These are phyloP conservation scores for Beauveria scarabaeidicola DNA, from an alignment of 2,329 filamentous ascomycete species.

Conservation along the genomic window DNA sequence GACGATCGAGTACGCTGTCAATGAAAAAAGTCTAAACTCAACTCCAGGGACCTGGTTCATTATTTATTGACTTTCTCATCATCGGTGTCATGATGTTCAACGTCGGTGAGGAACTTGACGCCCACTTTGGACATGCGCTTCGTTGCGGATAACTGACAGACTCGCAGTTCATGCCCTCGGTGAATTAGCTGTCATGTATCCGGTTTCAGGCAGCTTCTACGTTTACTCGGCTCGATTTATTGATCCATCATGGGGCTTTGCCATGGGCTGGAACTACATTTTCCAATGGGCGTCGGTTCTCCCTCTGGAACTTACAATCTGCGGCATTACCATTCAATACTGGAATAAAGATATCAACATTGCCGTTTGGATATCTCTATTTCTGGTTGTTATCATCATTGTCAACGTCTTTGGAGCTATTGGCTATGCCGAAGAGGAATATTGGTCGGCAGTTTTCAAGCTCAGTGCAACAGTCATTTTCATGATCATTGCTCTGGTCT, in stretches of 20 bases:
- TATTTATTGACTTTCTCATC: conserved; percentile 43
- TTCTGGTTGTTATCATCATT: conserved; percentile 41
- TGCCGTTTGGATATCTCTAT: conserved; percentile 49
- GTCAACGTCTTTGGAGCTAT: conserved; percentile 50
- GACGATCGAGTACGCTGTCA: neutral
- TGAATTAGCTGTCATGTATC: conserved; percentile 47
- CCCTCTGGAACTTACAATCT: conserved; percentile 41
- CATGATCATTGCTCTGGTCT: conserved; percentile 53
- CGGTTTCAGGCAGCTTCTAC: conserved; percentile 51
- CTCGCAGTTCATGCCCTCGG: conserved; percentile 47
- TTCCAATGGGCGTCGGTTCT: conserved; percentile 37
- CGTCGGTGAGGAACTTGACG: conserved; percentile 27
- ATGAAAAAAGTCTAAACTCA: neutral
- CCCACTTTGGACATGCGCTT: neutral
- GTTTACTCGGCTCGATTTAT: conserved; percentile 49
- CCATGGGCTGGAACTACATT: conserved; percentile 43
- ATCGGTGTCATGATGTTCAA: conserved; percentile 54
- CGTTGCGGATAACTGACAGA: neutral
- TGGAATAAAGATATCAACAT: conserved; percentile 37
- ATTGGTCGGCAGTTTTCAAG: conserved; percentile 49
- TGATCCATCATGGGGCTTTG: conserved; percentile 46
- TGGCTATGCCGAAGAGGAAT: conserved; percentile 52
- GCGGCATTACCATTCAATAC: conserved; percentile 38
- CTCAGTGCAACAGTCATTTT: conserved; percentile 51
- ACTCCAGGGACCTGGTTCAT: conserved; percentile 30